Percentiles rank a stretch among this genome's conserved stretches.
Conservation (phyloP, 164 flowering plant genomes). For the Dillenia turbinata region DNA sequence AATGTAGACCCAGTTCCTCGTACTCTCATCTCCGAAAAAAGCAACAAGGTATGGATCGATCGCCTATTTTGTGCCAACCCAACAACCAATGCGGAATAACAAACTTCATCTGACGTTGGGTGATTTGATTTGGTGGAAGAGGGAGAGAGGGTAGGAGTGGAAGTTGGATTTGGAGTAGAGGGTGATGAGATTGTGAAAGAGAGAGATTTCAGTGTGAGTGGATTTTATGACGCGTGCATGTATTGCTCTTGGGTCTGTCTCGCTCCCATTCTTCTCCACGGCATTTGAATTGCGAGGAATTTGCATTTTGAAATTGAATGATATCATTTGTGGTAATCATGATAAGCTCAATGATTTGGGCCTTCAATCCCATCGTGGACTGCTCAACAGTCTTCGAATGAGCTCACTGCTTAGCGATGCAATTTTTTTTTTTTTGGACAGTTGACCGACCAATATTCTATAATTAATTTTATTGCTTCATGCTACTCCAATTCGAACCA, state of each 20-base stretch:
- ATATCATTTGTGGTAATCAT: no score
- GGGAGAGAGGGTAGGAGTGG: slow-evolving; percentile 22
- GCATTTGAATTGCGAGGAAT: no score
- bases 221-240: slow-evolving; percentile 37
- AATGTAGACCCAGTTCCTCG: slow-evolving; percentile 29
- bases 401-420: no score
- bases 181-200: slow-evolving; percentile 39
- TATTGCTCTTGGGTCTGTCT: slow-evolving; percentile 22
- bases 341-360: no score
- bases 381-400: no score
- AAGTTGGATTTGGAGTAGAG: slow-evolving; percentile 46
- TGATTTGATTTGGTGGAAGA: slow-evolving; percentile 43
- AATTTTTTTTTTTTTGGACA: no score
- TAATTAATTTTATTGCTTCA: no score
- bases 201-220: slow-evolving; percentile 11
- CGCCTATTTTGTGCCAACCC: slow-evolving; percentile 50
- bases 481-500: no score
- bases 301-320: no score
- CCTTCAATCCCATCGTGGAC: no score
- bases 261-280: no score
- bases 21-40: slow-evolving; percentile 43
- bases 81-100: slow-evolving; percentile 48
- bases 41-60: slow-evolving; percentile 33
- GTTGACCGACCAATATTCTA: no score
- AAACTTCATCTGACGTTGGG: slow-evolving; percentile 63